These are phyloP conservation scores for Westerdykella sp. DNA, from an alignment of 2,329 filamentous ascomycete genomes.

Conservation along the genomic window DNA sequence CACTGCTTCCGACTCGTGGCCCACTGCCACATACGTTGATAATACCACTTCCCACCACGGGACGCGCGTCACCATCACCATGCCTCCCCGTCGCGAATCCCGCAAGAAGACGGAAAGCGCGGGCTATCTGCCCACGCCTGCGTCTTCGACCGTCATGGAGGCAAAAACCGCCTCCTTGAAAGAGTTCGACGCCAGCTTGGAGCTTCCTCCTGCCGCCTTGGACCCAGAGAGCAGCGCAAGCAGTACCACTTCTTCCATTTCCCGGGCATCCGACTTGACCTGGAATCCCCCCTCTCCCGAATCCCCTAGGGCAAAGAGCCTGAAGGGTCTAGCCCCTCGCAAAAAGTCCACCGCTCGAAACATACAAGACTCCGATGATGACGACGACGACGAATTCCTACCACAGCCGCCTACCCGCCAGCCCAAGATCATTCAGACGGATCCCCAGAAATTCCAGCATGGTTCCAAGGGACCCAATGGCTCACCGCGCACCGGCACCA, in stretches of 20 bases:
- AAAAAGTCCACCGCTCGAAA: slow-evolving; percentile 34
- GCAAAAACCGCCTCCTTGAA: slow-evolving; percentile 44
- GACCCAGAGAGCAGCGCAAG: slow-evolving; percentile 40
- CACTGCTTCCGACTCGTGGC: too few relatives aligned
- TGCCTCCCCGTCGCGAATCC: too few relatives aligned
- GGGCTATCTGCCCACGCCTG: slow-evolving; percentile 66
- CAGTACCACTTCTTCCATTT: slow-evolving; percentile 44
- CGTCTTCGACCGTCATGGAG: slow-evolving; percentile 72
- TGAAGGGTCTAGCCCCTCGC: slow-evolving; percentile 21
- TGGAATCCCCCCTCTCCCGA: slow-evolving; percentile 45
- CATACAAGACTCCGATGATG: too few relatives aligned
- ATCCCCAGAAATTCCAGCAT: slow-evolving; percentile 48
- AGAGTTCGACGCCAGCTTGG: slow-evolving; percentile 62
- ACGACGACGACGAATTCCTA: slow-evolving; percentile 61
- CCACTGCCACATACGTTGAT: too few relatives aligned
- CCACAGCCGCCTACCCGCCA: slow-evolving; percentile 88
- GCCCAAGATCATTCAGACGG: slow-evolving; percentile 98
- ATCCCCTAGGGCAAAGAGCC: slow-evolving; percentile 27
- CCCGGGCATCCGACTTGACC: slow-evolving; percentile 47
- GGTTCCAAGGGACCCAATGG: slow-evolving; percentile 8
- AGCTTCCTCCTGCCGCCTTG: slow-evolving; percentile 71
- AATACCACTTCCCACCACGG: too few relatives aligned
- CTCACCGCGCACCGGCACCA: slow-evolving; percentile 40
- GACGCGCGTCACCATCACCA: too few relatives aligned
- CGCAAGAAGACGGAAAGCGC: slow-evolving; percentile 13